phyloP scores from a whole-genome alignment of 2,329 filamentous ascomycete species.

The Talaromyces sp. region DNA sequence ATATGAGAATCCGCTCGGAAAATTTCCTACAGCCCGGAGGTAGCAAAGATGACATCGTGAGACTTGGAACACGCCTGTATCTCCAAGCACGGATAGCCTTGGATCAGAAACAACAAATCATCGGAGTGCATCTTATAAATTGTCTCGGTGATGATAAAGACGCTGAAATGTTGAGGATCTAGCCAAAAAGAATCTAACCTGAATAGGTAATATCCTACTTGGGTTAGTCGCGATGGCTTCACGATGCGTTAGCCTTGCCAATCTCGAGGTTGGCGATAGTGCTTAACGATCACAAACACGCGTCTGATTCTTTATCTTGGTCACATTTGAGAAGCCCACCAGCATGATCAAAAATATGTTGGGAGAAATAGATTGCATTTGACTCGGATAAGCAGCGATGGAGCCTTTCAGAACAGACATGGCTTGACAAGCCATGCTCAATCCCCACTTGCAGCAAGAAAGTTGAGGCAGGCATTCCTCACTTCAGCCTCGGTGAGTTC shows the following conservation, averaged over 20 bases:
- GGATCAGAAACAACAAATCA: background rate
- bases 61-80: background rate
- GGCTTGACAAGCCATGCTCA: background rate
- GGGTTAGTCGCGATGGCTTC: constrained; percentile 1
- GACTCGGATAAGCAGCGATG: background rate
- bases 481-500: constrained; percentile 5
- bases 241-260: background rate
- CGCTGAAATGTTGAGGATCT: background rate
- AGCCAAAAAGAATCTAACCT: background rate
- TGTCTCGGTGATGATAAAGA: background rate
- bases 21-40: constrained; percentile 4
- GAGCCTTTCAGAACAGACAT: background rate
- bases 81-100: background rate
- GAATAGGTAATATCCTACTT: constrained; percentile 12
- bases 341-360: background rate
- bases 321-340: background rate
- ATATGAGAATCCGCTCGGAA: constrained; percentile 3
- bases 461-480: constrained; percentile 3
- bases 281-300: background rate
- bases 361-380: background rate
- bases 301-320: background rate
- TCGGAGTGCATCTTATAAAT: background rate
- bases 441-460: background rate
- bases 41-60: constrained; percentile 1
- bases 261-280: background rate